Evolutionary conservation across 352 stramenopile genomes (phyloP).

Genomic region (Phytophthora hybrid): DNA sequence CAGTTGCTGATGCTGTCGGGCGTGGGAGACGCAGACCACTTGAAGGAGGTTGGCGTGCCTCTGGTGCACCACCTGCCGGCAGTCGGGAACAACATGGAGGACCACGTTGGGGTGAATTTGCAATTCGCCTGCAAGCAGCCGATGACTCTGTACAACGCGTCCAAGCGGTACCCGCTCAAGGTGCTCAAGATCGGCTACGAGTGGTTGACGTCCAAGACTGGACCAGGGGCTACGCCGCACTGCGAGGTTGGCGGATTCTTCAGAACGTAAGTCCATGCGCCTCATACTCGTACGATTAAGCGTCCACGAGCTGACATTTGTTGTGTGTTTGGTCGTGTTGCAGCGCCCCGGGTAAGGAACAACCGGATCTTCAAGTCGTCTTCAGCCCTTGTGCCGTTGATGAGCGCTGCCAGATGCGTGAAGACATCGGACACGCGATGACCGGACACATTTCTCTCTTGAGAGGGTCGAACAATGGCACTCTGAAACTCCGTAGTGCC

Average conservation of each 20-base stretch:
- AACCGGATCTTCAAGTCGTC: conserved; percentile 86
- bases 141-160: conserved; percentile 88
- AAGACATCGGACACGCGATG: conserved; percentile 71
- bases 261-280: conserved; percentile 48
- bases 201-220: conserved; percentile 70
- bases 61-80: conserved; percentile 76
- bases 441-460: conserved; percentile 85
- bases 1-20: conserved; percentile 87
- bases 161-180: conserved; percentile 83
- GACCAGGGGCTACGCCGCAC: conserved; percentile 72
- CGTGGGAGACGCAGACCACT: conserved; percentile 70
- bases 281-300: background rate
- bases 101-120: conserved; percentile 86
- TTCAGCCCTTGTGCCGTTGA: conserved; percentile 82
- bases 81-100: conserved; percentile 87
- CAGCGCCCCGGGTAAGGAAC: conserved; percentile 65
- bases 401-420: conserved; percentile 33
- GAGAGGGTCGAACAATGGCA: conserved; percentile 81
- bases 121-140: conserved; percentile 87
- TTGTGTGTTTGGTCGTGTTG: background rate
- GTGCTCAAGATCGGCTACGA: conserved; percentile 80
- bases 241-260: conserved; percentile 89
- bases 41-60: conserved; percentile 74
- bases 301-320: conserved; percentile 2
- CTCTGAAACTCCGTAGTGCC: conserved; percentile 70